Evolutionary conservation across 306 rosid species (phyloP), one percentile per base, ranked within the genome.

Genomic region (Mucuna pruriens): DNA sequence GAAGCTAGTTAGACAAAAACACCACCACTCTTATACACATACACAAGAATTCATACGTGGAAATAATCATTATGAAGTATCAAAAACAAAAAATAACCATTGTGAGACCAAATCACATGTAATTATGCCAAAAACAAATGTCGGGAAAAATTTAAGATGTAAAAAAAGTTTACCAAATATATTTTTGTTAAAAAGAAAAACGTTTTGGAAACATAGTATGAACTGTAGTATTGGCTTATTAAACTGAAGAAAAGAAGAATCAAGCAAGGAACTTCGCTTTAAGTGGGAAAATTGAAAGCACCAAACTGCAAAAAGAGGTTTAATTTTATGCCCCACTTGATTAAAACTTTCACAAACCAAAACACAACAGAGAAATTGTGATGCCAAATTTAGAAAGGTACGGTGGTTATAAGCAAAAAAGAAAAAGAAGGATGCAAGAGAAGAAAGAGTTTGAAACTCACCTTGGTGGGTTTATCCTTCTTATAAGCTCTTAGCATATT

Each of bases 381-480:
- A 52, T 67, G 13, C 12, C 38, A 57, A 75, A 75, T 72, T 71
- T 3, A 49, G 22, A 80, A 48, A 16, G 58, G 36, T 2, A 7
- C 5, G 11, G 55, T 6, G 45, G 7, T 42, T 12, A 69, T 6
- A 69, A 52, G 1, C 20, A 6, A 20, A 34, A 36, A 11, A 5
- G 3, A n/a, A n/a, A n/a, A n/a, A n/a, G n/a, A n/a, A n/a, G n/a
- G n/a, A 38, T 3, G 23, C 1, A 17, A 38, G 40, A 11, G n/a
- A 76, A 77, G 17, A 6, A 11, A n/a, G n/a, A n/a, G n/a, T n/a
- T n/a, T n/a, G n/a, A n/a, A n/a, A n/a, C n/a, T 44, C 23, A 84
- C 87, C 87, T 84, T 23, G 87, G 87, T 19, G 87, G 87, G 62
- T 84, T 84, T 84, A 84, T 84, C 74, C 87, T 84, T 22, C 87